Conservation (phyloP, 1,139 yeast genomes). For the Candida glucosophila region DNA sequence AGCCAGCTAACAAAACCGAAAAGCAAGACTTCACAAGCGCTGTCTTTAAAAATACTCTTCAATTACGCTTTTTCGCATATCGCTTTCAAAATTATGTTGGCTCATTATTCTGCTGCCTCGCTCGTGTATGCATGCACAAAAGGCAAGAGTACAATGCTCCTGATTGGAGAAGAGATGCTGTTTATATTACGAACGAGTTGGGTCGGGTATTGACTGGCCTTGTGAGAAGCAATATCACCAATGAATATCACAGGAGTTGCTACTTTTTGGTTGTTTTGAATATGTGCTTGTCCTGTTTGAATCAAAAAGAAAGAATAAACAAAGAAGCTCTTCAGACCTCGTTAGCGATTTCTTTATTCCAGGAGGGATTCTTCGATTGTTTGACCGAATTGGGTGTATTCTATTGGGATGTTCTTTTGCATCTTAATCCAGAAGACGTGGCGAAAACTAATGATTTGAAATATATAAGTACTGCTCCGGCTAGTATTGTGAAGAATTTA, state of each 20-base stretch:
- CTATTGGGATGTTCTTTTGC: conserved; percentile 13
- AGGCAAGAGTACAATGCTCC: conserved; percentile 31
- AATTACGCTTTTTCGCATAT: conserved; percentile 42
- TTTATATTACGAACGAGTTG: conserved; percentile 29
- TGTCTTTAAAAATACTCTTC: conserved; percentile 52
- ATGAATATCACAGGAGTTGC: conserved; percentile 12
- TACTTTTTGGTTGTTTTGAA: conserved; percentile 24
- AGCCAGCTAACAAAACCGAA: conserved; percentile 19
- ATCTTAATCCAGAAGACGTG: conserved; percentile 13
- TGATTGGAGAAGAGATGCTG: conserved; percentile 29
- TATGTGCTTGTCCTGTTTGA: conserved; percentile 16
- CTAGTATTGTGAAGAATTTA: conserved; percentile 31
- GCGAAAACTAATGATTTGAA: conserved; percentile 23
- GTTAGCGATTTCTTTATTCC: conserved; percentile 39
- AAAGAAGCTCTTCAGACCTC: conserved; percentile 31
- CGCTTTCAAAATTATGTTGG: conserved; percentile 44
- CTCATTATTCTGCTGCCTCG: conserved; percentile 29
- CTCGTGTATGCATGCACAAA: conserved; percentile 34
- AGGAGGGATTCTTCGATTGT: conserved; percentile 32
- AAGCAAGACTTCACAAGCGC: conserved; percentile 38
- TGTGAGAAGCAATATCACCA: conserved; percentile 15
- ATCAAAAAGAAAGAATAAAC: conserved; percentile 21
- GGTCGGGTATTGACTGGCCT: conserved; percentile 21
- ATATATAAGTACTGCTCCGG: conserved; percentile 26
- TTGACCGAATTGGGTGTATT: conserved; percentile 15